These are phyloP conservation scores for Paradendryphiella salina DNA, from an alignment of 2,329 filamentous ascomycete genomes.

Conservation along the genomic window DNA sequence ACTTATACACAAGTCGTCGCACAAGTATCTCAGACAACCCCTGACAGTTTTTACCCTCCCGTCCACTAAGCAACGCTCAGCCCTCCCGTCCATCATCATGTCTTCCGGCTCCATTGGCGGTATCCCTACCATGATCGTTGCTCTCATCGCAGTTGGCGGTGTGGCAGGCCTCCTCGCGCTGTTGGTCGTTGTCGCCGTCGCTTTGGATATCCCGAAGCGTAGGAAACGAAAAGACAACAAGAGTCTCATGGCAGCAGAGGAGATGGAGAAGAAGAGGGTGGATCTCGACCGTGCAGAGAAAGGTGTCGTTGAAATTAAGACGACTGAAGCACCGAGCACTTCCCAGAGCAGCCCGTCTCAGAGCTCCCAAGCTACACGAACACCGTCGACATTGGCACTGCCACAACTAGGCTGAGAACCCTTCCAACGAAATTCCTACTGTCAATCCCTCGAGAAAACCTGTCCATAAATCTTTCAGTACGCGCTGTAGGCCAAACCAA, in stretches of 20 bases:
- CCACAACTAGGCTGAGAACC: constrained; percentile 3
- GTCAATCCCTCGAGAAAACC: not conserved
- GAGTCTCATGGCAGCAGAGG: constrained; percentile 9
- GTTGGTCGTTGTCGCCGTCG: constrained; percentile 12
- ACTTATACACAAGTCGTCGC: not conserved
- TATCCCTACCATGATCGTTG: constrained; percentile 15
- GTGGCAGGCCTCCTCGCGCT: constrained; percentile 15
- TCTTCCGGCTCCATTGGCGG: constrained; percentile 7
- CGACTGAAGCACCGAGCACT: not conserved
- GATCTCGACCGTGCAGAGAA: constrained; percentile 11
- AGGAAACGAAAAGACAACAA: constrained; percentile 6
- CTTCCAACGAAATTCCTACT: not conserved
- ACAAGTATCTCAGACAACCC: not conserved
- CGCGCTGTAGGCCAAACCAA: not conserved
- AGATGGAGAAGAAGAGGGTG: constrained; percentile 12
- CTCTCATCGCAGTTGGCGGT: constrained; percentile 14
- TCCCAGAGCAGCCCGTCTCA: not conserved
- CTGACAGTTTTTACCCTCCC: too few relatives aligned
- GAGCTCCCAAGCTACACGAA: constrained; percentile 1
- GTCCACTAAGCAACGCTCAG: not conserved
- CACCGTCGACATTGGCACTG: constrained; percentile 8
- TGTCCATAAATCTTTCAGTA: not conserved
- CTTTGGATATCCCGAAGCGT: constrained; percentile 18
- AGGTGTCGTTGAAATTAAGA: constrained; percentile 5
- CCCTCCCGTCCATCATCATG: not conserved